These are phyloP conservation scores for Aspergillus udagawae DNA, from an alignment of 2,329 filamentous ascomycete species.

Conservation along the genomic window DNA sequence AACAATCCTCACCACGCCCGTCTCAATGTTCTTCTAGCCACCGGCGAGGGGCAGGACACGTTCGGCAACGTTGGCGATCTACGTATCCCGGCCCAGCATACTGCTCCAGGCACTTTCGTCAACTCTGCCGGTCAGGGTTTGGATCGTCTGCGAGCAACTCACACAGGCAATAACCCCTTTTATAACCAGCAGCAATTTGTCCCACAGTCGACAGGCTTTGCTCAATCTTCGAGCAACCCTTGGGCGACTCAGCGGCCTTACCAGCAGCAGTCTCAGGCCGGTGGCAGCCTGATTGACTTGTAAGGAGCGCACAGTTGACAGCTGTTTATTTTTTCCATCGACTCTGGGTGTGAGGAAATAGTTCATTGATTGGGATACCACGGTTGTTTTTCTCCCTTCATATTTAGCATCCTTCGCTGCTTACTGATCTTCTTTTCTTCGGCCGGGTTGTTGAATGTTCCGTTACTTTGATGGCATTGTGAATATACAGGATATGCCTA, in stretches of 20 bases:
- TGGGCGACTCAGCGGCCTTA: conserved; percentile 50
- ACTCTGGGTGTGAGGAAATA: background rate
- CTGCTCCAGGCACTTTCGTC: conserved; percentile 90
- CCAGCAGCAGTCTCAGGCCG: conserved; percentile 42
- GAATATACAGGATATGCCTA: background rate
- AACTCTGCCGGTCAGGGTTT: conserved; percentile 88
- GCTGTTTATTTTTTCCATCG: background rate
- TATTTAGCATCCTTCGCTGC: background rate
- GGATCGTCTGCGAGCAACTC: conserved; percentile 62
- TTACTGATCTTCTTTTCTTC: background rate
- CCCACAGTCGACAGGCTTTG: conserved; percentile 45
- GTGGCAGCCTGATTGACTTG: conserved; percentile 61
- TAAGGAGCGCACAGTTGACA: conserved; percentile 21
- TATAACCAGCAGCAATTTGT: conserved; percentile 58
- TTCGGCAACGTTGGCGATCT: conserved; percentile 97
- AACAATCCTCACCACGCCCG: conserved; percentile 61
- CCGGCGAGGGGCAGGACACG: conserved; percentile 90
- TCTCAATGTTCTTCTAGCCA: conserved; percentile 80
- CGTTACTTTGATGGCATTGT: background rate
- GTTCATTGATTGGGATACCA: background rate
- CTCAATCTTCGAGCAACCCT: conserved; percentile 49
- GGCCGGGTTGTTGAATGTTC: background rate
- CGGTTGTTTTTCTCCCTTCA: background rate
- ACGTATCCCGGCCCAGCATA: conserved; percentile 94
- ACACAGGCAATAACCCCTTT: conserved; percentile 86